These are phyloP conservation scores for Intubia oerlemansii DNA, from an alignment of 2,329 filamentous ascomycete genomes.

Conservation along the genomic window DNA sequence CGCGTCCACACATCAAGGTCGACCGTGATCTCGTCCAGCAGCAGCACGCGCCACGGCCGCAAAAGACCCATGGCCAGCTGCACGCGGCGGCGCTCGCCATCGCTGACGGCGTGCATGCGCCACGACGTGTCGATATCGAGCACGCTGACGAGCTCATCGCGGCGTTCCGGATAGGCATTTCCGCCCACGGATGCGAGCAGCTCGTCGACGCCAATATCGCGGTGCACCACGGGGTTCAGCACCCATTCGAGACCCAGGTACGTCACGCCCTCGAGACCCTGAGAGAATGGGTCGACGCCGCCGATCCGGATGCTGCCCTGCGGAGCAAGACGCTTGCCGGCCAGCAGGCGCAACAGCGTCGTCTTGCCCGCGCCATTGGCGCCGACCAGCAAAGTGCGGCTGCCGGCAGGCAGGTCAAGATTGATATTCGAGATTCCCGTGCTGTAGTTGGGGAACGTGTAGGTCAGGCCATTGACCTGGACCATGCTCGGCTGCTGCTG, in stretches of 20 bases:
- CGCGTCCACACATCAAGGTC: conserved; percentile 78
- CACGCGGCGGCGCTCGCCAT: conserved; percentile 77
- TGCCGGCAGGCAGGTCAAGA: conserved; percentile 59
- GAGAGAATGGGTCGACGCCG: conserved; percentile 79
- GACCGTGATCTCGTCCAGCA: conserved; percentile 93
- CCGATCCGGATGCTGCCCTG: conserved; percentile 51
- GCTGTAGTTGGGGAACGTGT: conserved; percentile 71
- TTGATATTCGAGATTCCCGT: conserved; percentile 55
- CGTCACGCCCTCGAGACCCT: conserved; percentile 78
- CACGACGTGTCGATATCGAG: conserved; percentile 81
- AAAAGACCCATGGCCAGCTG: conserved; percentile 92
- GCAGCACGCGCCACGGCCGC: conserved; percentile 72
- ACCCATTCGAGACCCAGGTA: conserved; percentile 98
- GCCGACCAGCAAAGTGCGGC: conserved; percentile 78
- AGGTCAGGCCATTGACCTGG: conserved; percentile 54
- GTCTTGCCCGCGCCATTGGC: conserved; percentile 97
- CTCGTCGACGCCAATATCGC: conserved; percentile 78
- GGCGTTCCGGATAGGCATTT: conserved; percentile 55
- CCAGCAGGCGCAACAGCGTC: conserved; percentile 80
- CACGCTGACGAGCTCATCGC: conserved; percentile 71
- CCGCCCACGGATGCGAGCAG: conserved; percentile 74
- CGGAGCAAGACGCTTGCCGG: conserved; percentile 84
- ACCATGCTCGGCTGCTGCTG: conserved; percentile 42
- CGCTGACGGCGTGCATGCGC: conserved; percentile 91
- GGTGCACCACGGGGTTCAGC: conserved; percentile 85